Evolutionary conservation across 495 filamentous ascomycete species (phyloP).

Genomic region (Bacidia gigantensis): DNA sequence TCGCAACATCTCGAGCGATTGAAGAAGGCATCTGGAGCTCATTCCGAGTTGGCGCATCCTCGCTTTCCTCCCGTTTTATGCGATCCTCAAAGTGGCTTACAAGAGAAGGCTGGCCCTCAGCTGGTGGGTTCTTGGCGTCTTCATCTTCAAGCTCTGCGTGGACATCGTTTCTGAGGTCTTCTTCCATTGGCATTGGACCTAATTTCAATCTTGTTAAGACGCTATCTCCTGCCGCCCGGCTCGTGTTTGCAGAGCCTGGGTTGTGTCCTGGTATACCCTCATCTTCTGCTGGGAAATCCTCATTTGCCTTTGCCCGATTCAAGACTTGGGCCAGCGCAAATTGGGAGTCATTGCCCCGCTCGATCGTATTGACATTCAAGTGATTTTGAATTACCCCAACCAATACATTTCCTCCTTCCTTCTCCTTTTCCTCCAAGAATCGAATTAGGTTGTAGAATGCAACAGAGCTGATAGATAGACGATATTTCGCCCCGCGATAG

Average conservation of each 20-base stretch:
- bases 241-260: constrained; percentile 67
- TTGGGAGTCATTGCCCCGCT: constrained; percentile 60
- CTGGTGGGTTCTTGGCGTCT: constrained; percentile 56
- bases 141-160: constrained; percentile 69
- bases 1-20: constrained; percentile 70
- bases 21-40: constrained; percentile 78
- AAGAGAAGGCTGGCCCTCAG: constrained; percentile 47
- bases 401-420: constrained; percentile 64
- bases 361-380: constrained; percentile 57
- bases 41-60: constrained; percentile 62
- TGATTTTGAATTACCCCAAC: constrained; percentile 59
- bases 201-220: constrained; percentile 51
- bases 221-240: constrained; percentile 43
- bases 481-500: constrained; percentile 73
- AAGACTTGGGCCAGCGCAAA: constrained; percentile 71
- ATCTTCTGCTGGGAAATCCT: constrained; percentile 60
- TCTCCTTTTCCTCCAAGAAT: constrained; percentile 72
- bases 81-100: constrained; percentile 64
- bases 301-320: constrained; percentile 43
- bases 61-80: constrained; percentile 82
- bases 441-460: constrained; percentile 68
- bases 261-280: constrained; percentile 90
- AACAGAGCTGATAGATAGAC: constrained; percentile 68
- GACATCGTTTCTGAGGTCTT: constrained; percentile 64
- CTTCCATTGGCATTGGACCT: constrained; percentile 67